Evolutionary conservation across 2,329 filamentous ascomycete species (phyloP), one percentile per base, ranked within the genome.

Genomic region (Alternaria alternata): DNA sequence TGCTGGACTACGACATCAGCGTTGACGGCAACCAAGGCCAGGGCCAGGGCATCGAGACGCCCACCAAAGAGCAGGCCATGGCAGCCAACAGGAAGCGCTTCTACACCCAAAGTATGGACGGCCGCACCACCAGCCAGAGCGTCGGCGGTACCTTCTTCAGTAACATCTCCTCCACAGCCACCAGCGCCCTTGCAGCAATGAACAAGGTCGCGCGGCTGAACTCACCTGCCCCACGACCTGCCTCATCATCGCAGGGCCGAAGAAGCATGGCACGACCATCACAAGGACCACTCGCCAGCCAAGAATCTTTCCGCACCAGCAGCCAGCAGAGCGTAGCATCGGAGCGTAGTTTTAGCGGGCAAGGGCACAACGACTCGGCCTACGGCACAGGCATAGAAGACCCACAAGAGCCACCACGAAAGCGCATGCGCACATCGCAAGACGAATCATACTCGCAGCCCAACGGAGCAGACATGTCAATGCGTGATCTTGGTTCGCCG

Each of bases 61-160:
- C 95, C 0, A 99, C 95, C 38, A 99, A 99, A 80, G 95, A 98
- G 79, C 95, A 98, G 79, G 95, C 95, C 61, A 97, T 98, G 94
- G 95, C 95, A 11, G 94, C 94, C 16, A 84, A 84, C 80, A 85
- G 95, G 68, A 98, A 99, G 79, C 88, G 94, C 66, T 88, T 97
- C 80, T 98, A 97, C 80, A 96, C 91, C 67, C 85, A 87, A 48
- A 87, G 85, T 46, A 83, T 87, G 54, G 92, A 96, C 59, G 88
- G 85, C 49, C 86, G 93, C 51, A 81, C 85, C 12, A 88, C 87
- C 70, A 88, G 86, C 54, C 83, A 85, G 63, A 80, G 72, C 69
- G 88, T 83, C 18, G 89, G 91, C 47, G 94, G 93, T 18, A 97
- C 95, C 1, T 97, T 97, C 76, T 98, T 99, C 83, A 94, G 94